phyloP scores from a whole-genome alignment of 371 early-diverging fungal genomes.

The Mucor indicus region DNA sequence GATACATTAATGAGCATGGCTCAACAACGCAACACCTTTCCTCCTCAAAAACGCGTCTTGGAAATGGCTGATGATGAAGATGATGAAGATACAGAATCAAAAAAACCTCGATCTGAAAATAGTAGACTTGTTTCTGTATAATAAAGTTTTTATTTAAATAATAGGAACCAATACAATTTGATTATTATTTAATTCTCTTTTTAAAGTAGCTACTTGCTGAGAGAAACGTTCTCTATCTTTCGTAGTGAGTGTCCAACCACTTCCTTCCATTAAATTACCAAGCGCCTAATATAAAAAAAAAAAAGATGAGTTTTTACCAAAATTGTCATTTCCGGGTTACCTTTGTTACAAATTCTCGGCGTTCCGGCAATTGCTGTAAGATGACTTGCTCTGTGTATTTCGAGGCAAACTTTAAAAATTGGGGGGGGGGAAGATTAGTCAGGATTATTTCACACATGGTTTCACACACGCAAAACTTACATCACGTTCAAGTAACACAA shows the following conservation, averaged over 20 bases:
- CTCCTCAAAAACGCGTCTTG: conserved; percentile 13
- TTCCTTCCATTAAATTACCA: conserved; percentile 61
- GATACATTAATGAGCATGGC: conserved; percentile 41
- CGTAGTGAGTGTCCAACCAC: conserved; percentile 56
- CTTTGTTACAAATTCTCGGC: conserved; percentile 63
- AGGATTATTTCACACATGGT: neutral
- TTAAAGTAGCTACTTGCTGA: conserved; percentile 65
- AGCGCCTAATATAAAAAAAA: conserved; percentile 32
- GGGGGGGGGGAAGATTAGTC: neutral
- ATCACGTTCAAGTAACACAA: conserved; percentile 71
- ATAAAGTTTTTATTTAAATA: neutral
- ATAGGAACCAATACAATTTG: conserved; percentile 47
- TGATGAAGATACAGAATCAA: conserved; percentile 18
- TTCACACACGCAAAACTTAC: conserved; percentile 29
- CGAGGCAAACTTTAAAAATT: conserved; percentile 50
- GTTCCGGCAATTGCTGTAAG: conserved; percentile 65
- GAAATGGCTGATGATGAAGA: conserved; percentile 26
- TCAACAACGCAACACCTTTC: conserved; percentile 16
- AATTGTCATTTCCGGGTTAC: conserved; percentile 24
- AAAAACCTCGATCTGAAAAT: conserved; percentile 9
- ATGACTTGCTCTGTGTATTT: conserved; percentile 67
- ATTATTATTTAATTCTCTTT: conserved; percentile 51
- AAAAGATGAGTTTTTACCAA: conserved; percentile 3
- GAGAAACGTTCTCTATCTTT: conserved; percentile 76
- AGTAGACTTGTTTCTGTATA: neutral